Evolutionary conservation across 148 eudicot species (phyloP).

Genomic region (Pouteria glomerata): DNA sequence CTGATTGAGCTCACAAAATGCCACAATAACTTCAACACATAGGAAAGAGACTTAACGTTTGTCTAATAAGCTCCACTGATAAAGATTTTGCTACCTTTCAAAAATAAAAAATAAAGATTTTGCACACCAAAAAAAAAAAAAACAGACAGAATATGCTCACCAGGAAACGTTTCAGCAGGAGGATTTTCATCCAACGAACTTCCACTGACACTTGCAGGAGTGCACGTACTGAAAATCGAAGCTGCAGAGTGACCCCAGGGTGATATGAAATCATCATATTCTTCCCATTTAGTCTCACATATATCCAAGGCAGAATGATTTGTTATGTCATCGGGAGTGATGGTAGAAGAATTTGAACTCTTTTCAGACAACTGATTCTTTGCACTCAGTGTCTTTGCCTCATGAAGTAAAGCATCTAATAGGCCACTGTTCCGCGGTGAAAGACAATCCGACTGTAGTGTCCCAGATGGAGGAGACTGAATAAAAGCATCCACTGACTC

Average conservation of each 20-base stretch:
- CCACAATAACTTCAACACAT: no score
- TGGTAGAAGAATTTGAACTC: constrained; percentile 12
- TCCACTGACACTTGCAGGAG: constrained; percentile 5
- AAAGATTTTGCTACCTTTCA: no score
- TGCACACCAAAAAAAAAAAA: not conserved
- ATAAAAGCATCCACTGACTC: constrained; percentile 24
- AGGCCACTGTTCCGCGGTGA: constrained; percentile 19
- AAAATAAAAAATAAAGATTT: no score
- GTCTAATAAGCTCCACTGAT: not conserved
- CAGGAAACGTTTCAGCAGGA: constrained; percentile 4
- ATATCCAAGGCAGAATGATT: constrained; percentile 2
- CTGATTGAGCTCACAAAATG: no score
- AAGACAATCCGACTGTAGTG: constrained; percentile 3
- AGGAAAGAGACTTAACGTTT: no score
- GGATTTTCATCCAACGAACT: not conserved
- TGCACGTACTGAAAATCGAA: not conserved
- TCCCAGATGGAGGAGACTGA: constrained; percentile 15
- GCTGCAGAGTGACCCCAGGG: constrained; percentile 4
- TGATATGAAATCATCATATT: not conserved
- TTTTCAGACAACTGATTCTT: constrained; percentile 10
- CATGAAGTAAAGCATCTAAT: constrained; percentile 17
- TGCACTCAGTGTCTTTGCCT: constrained; percentile 9
- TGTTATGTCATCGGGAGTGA: constrained; percentile 4
- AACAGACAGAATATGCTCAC: not conserved
- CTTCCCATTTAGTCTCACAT: constrained; percentile 4